These are phyloP conservation scores for Macadamia tetraphylla DNA, from an alignment of 164 flowering plant species.

Conservation along the genomic window DNA sequence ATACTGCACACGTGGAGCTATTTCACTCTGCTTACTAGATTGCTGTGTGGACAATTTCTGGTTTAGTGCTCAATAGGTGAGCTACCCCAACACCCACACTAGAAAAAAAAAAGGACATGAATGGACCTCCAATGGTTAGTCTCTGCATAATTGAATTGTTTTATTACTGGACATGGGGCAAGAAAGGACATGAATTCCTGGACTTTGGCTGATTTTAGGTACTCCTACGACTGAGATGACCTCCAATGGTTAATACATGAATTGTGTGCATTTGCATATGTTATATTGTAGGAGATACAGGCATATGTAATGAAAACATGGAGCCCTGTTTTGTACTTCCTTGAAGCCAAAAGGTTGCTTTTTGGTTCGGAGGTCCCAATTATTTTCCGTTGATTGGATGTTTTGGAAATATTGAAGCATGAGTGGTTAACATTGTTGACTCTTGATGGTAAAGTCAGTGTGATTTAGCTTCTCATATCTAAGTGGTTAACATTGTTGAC, in stretches of 20 bases:
- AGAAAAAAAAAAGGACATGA: too few relatives aligned
- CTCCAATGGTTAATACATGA: not conserved
- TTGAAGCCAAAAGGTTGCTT: not conserved
- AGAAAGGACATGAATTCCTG: too few relatives aligned
- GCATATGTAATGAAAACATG: not conserved
- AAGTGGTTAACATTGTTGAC: too few relatives aligned
- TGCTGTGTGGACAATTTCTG: too few relatives aligned
- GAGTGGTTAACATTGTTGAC: not conserved
- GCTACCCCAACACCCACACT: too few relatives aligned
- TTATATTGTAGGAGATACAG: not conserved
- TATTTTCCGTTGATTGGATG: not conserved
- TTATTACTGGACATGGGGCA: too few relatives aligned
- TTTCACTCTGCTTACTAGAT: too few relatives aligned
- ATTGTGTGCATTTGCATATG: not conserved
- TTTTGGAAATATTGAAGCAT: not conserved
- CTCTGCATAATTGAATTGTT: too few relatives aligned
- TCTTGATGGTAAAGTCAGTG: not conserved
- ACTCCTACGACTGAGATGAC: not conserved
- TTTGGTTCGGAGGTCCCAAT: not conserved
- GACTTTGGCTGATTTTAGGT: not conserved
- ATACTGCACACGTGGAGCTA: too few relatives aligned
- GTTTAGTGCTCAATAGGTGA: too few relatives aligned
- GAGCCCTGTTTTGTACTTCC: not conserved
- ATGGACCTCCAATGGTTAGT: too few relatives aligned
- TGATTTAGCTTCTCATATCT: too few relatives aligned